These are phyloP conservation scores for Erythrophleum ivorense DNA, from an alignment of 331 rosid species.

Conservation along the genomic window DNA sequence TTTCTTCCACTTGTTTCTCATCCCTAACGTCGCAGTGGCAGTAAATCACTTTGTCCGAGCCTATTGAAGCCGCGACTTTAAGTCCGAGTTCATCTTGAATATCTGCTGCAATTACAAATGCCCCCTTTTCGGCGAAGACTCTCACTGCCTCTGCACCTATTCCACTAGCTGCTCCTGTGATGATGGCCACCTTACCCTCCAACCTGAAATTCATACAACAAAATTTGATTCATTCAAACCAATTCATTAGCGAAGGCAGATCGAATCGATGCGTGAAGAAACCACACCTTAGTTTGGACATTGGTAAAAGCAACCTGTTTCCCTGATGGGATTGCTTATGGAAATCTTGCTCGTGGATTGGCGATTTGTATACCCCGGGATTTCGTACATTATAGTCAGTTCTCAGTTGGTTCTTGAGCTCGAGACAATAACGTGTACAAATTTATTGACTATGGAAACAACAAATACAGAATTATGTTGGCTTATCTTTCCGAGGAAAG, in stretches of 20 bases:
- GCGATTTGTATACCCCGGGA: background rate
- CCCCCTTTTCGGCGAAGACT: slow-evolving; percentile 62
- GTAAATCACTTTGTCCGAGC: slow-evolving; percentile 50
- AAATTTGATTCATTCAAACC: background rate
- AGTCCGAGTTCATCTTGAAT: slow-evolving; percentile 66
- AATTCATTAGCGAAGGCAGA: background rate
- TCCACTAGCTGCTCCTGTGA: slow-evolving; percentile 77
- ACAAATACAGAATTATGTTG: background rate
- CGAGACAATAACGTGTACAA: background rate
- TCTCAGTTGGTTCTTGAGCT: background rate
- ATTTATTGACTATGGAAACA: background rate
- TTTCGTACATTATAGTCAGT: background rate
- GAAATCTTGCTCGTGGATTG: slow-evolving; percentile 39
- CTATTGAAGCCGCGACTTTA: slow-evolving; percentile 53
- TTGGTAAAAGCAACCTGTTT: background rate
- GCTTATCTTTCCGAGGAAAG: background rate
- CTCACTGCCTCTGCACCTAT: slow-evolving; percentile 69
- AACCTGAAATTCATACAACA: slow-evolving; percentile 49
- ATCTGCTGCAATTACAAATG: slow-evolving; percentile 66
- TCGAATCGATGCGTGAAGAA: background rate
- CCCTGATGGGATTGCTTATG: background rate
- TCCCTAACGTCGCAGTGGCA: slow-evolving; percentile 73
- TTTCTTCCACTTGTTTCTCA: slow-evolving; percentile 69
- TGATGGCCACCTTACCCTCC: slow-evolving; percentile 76
- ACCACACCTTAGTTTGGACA: slow-evolving; percentile 54